These are phyloP conservation scores for Nakazawaea ishiwadae DNA, from an alignment of 805 yeast species.

Conservation along the genomic window DNA sequence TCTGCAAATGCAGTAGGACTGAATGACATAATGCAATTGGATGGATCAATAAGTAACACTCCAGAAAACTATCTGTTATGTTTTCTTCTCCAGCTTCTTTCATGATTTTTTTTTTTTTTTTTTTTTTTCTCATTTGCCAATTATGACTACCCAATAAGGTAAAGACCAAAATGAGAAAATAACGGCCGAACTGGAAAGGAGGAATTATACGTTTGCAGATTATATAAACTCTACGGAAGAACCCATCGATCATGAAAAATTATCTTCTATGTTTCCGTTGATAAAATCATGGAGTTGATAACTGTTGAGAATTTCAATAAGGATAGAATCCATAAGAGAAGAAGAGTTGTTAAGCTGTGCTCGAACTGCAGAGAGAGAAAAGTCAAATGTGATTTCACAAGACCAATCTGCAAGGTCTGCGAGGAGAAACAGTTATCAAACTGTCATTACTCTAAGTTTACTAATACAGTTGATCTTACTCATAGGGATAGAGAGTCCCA, in stretches of 20 bases:
- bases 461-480: neutral
- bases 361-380: slow-evolving; percentile 9
- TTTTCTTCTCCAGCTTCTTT: neutral
- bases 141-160: no score
- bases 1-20: slow-evolving; percentile 78
- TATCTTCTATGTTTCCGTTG: no score
- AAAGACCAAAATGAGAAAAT: no score
- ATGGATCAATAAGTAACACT: neutral
- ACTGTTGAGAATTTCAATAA: neutral
- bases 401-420: slow-evolving; percentile 7
- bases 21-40: slow-evolving; percentile 7
- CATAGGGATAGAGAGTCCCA: no score
- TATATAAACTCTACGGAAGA: no score
- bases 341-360: slow-evolving; percentile 8
- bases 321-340: neutral
- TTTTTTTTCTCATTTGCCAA: no score
- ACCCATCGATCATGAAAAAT: no score
- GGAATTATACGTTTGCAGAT: no score
- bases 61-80: neutral
- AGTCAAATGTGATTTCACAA: slow-evolving; percentile 9
- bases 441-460: neutral
- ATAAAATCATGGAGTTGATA: slow-evolving; percentile 1
- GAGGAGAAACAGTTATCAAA: neutral
- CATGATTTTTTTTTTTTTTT: neutral
- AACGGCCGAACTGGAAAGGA: no score